A percentile compares a stretch with the other conserved stretches of the same genome.
These are phyloP conservation scores for Lactarius hengduanensis DNA, from an alignment of 768 basidiomycete genomes.

Conservation along the genomic window DNA sequence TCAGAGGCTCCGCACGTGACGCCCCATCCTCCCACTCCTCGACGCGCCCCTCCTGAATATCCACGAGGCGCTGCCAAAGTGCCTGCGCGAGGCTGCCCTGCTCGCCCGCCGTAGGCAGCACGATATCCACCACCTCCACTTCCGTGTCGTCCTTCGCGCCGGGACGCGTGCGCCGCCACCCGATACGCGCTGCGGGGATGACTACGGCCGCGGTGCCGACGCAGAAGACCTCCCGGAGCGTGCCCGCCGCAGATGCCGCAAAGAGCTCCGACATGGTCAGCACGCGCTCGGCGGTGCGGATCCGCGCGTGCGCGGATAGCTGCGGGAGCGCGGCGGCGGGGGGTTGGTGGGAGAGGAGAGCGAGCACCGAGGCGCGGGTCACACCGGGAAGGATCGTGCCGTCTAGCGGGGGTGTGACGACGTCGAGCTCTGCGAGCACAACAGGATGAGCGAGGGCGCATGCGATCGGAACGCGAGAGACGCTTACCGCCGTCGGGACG, in stretches of 20 bases:
- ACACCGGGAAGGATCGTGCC: slow-evolving; percentile 93
- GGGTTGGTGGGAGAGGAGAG: slow-evolving; percentile 64
- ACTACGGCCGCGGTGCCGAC: slow-evolving; percentile 84
- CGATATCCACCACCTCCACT: slow-evolving; percentile 14
- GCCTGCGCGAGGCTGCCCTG: slow-evolving; percentile 57
- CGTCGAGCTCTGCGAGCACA: slow-evolving; percentile 54
- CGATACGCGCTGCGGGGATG: slow-evolving; percentile 68
- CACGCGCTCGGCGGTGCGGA: slow-evolving; percentile 44
- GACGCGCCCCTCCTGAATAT: slow-evolving; percentile 66
- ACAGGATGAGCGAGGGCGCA: not conserved
- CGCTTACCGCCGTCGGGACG: slow-evolving; percentile 40
- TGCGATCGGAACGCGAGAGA: not conserved
- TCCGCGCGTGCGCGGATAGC: slow-evolving; percentile 44
- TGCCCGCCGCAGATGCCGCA: slow-evolving; percentile 49
- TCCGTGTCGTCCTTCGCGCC: not conserved
- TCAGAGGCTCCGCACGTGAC: slow-evolving; percentile 40
- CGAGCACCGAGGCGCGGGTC: slow-evolving; percentile 81
- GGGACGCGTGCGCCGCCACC: slow-evolving; percentile 50
- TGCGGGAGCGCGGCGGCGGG: slow-evolving; percentile 41
- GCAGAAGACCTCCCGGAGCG: slow-evolving; percentile 78
- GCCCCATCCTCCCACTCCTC: slow-evolving; percentile 65
- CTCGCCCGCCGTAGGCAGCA: slow-evolving; percentile 53
- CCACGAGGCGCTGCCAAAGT: slow-evolving; percentile 70
- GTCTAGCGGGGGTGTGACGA: slow-evolving; percentile 86
- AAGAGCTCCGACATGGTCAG: slow-evolving; percentile 47